Percentiles rank a stretch among this genome's conserved stretches.
phyloP scores from a whole-genome alignment of 2,329 filamentous ascomycete species.

The Lomentospora prolificans region DNA sequence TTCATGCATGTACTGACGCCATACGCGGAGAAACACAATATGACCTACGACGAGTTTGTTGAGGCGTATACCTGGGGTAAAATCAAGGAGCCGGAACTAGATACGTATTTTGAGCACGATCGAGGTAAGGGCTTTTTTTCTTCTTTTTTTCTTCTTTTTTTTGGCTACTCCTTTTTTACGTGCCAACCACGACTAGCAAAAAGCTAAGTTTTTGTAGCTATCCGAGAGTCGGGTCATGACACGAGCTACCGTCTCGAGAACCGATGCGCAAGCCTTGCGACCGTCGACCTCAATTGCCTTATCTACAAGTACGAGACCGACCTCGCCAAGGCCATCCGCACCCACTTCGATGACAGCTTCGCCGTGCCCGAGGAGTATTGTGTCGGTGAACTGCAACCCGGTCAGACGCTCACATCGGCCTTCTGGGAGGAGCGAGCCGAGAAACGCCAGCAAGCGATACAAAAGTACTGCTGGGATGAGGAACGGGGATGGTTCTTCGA shows the following conservation, averaged over 20 bases:
- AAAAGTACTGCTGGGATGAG: constrained; percentile 91
- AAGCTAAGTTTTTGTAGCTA: constrained; percentile 36
- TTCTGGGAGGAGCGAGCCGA: constrained; percentile 85
- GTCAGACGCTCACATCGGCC: constrained; percentile 70
- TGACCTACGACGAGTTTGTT: constrained; percentile 79
- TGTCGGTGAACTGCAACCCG: constrained; percentile 50
- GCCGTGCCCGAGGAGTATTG: constrained; percentile 77
- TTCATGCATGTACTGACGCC: constrained; percentile 76
- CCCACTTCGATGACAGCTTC: constrained; percentile 72
- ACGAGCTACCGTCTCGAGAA: constrained; percentile 89
- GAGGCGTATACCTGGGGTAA: constrained; percentile 72
- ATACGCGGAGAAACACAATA: constrained; percentile 72
- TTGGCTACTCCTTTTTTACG: background rate
- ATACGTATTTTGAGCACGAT: constrained; percentile 94
- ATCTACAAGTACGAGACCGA: constrained; percentile 97
- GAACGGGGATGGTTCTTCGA: constrained; percentile 95
- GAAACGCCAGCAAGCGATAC: constrained; percentile 73
- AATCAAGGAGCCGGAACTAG: constrained; percentile 76
- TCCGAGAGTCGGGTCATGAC: constrained; percentile 93
- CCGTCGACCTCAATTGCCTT: constrained; percentile 87
- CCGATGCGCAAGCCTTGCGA: constrained; percentile 79
- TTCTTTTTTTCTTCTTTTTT: background rate
- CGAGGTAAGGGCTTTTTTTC: constrained; percentile 37
- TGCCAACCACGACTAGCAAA: no score
- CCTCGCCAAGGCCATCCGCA: constrained; percentile 78